A percentile compares a stretch with the other conserved stretches of the same genome.
Evolutionary conservation across 108 stramenopile species (phyloP).

Genomic region (Cyclotella atomus): DNA sequence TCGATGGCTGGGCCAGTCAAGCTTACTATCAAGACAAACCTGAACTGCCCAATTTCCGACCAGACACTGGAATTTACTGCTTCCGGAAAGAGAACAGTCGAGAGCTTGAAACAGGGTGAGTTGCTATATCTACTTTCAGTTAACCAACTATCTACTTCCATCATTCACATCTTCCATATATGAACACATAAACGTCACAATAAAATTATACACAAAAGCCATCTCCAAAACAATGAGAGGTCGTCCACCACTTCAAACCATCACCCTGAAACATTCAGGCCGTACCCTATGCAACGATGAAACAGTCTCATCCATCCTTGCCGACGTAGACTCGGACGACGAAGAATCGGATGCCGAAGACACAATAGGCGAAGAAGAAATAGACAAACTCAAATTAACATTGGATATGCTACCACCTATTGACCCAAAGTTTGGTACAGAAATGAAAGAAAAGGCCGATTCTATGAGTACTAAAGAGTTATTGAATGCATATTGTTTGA

Average conservation of each 20-base stretch:
- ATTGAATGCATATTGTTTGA: constrained; percentile 71
- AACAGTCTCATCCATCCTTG: constrained; percentile 66
- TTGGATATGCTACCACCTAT: constrained; percentile 80
- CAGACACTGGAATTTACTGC: constrained; percentile 68
- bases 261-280: constrained; percentile 56
- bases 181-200: background rate
- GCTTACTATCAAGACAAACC: constrained; percentile 60
- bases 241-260: constrained; percentile 54
- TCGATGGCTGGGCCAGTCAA: constrained; percentile 47
- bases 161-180: background rate
- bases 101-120: constrained; percentile 59
- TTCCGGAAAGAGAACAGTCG: constrained; percentile 58
- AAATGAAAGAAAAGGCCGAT: constrained; percentile 52
- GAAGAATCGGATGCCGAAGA: constrained; percentile 73
- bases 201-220: background rate
- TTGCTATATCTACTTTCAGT: background rate
- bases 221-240: constrained; percentile 65
- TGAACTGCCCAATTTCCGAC: constrained; percentile 58
- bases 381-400: constrained; percentile 44
- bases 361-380: constrained; percentile 57
- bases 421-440: constrained; percentile 70
- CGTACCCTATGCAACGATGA: constrained; percentile 63
- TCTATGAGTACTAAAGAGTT: constrained; percentile 65
- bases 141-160: background rate
- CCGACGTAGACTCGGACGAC: constrained; percentile 54